These are phyloP conservation scores for Hyphopichia burtonii DNA, from an alignment of 1,139 yeast genomes.

Conservation along the genomic window DNA sequence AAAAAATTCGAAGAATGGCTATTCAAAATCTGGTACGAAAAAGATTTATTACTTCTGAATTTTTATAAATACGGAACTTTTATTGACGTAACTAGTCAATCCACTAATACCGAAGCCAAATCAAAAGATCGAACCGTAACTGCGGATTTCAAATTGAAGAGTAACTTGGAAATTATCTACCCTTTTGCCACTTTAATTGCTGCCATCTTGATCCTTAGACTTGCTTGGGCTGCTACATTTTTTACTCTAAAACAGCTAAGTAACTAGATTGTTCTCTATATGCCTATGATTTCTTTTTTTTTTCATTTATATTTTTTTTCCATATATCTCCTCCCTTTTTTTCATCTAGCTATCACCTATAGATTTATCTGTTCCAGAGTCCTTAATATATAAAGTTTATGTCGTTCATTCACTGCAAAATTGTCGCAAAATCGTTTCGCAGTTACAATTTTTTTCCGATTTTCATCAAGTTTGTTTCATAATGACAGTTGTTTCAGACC, in stretches of 20 bases:
- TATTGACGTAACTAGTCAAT: slow-evolving; percentile 19
- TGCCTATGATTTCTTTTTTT: neutral
- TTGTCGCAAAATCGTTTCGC: slow-evolving; percentile 4
- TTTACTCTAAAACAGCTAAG: neutral
- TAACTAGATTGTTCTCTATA: neutral
- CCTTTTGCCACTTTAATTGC: slow-evolving; percentile 17
- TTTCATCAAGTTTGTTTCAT: too few relatives aligned
- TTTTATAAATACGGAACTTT: slow-evolving; percentile 63
- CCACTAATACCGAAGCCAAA: slow-evolving; percentile 8
- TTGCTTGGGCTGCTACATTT: slow-evolving; percentile 6
- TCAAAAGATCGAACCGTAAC: slow-evolving; percentile 19
- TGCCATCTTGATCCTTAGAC: slow-evolving; percentile 11
- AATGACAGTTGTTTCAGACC: too few relatives aligned
- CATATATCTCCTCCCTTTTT: too few relatives aligned
- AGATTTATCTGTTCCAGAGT: too few relatives aligned
- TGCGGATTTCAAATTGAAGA: slow-evolving; percentile 30
- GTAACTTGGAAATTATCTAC: slow-evolving; percentile 17
- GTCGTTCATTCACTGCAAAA: too few relatives aligned
- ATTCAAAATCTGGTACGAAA: slow-evolving; percentile 69
- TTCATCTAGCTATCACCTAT: too few relatives aligned
- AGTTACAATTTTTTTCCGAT: neutral
- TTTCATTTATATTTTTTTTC: neutral
- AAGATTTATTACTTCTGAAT: slow-evolving; percentile 64
- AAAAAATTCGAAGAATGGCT: slow-evolving; percentile 72
- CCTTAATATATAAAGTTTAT: too few relatives aligned